Percentiles rank a stretch among this genome's conserved stretches.
phyloP scores from a whole-genome alignment of 1,284 basidiomycete species.

The Xerocomus amazonicus region DNA sequence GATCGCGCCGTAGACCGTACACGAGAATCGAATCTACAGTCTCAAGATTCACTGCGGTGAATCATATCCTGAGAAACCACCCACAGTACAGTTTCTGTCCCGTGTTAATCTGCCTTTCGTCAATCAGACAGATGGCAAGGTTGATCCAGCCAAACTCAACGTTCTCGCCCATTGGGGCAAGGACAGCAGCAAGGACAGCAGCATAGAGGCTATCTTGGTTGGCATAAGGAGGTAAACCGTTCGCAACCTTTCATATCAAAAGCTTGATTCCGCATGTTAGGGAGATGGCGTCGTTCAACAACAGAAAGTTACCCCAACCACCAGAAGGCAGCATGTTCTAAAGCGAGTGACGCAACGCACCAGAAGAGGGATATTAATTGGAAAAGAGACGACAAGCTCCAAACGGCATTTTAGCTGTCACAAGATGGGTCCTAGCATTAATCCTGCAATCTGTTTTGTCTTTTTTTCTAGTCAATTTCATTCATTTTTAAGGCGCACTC shows the following conservation, averaged over 20 bases:
- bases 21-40: slow-evolving; percentile 98
- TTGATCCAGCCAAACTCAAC: slow-evolving; percentile 68
- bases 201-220: slow-evolving; percentile 86
- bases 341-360: slow-evolving; percentile 6
- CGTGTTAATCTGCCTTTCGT: slow-evolving; percentile 97
- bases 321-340: slow-evolving; percentile 80
- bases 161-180: slow-evolving; percentile 75
- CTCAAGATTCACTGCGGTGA: slow-evolving; percentile 88
- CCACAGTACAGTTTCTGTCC: slow-evolving; percentile 82
- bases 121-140: slow-evolving; percentile 68
- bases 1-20: slow-evolving; percentile 68
- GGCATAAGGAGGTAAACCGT: slow-evolving; percentile 75
- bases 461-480: slow-evolving; percentile 17
- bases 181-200: slow-evolving; percentile 64
- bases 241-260: neutral
- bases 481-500: slow-evolving; percentile 6
- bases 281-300: slow-evolving; percentile 90
- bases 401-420: slow-evolving; percentile 8
- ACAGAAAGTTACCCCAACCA: slow-evolving; percentile 94
- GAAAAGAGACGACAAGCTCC: slow-evolving; percentile 14
- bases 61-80: slow-evolving; percentile 79
- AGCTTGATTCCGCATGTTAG: slow-evolving; percentile 40
- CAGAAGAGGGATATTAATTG: slow-evolving; percentile 7
- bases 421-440: slow-evolving; percentile 20
- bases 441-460: slow-evolving; percentile 18